These are phyloP conservation scores for Kazachstania sp. DNA, from an alignment of 1,139 yeast genomes.

Conservation along the genomic window DNA sequence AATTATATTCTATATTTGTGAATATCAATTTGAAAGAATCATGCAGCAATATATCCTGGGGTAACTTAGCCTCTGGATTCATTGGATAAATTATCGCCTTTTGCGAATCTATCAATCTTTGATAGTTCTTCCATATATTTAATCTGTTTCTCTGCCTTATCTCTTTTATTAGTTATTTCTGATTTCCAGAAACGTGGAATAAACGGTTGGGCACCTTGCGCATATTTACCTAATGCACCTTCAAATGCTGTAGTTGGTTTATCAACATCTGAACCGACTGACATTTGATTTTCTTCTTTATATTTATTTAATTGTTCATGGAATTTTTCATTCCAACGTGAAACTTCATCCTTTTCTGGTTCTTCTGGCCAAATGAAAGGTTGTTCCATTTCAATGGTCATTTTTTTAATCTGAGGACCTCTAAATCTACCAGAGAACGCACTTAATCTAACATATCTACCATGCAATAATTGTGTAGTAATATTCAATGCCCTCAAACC, in stretches of 20 bases:
- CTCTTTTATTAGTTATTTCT: constrained; percentile 37
- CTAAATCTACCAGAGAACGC: constrained; percentile 66
- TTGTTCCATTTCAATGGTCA: constrained; percentile 89
- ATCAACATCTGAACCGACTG: constrained; percentile 57
- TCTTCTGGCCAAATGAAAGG: constrained; percentile 92
- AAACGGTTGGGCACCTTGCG: constrained; percentile 59
- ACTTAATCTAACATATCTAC: constrained; percentile 53
- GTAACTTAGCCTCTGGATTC: background rate
- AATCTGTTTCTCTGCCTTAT: constrained; percentile 12
- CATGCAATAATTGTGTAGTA: constrained; percentile 77
- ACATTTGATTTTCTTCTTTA: constrained; percentile 37
- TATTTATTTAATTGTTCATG: constrained; percentile 35
- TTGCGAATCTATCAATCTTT: constrained; percentile 10
- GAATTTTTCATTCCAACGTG: constrained; percentile 32
- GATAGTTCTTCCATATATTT: constrained; percentile 12
- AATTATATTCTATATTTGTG: background rate
- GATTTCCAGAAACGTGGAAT: constrained; percentile 46
- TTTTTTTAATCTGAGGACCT: constrained; percentile 75
- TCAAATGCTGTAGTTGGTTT: constrained; percentile 68
- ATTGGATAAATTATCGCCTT: constrained; percentile 12
- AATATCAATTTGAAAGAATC: background rate
- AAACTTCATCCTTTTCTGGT: constrained; percentile 38
- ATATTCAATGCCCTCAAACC: constrained; percentile 82
- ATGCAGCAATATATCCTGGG: background rate
- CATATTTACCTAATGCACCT: constrained; percentile 68